phyloP scores from a whole-genome alignment of 352 stramenopile species.

The Peronosclerospora sorghi region DNA sequence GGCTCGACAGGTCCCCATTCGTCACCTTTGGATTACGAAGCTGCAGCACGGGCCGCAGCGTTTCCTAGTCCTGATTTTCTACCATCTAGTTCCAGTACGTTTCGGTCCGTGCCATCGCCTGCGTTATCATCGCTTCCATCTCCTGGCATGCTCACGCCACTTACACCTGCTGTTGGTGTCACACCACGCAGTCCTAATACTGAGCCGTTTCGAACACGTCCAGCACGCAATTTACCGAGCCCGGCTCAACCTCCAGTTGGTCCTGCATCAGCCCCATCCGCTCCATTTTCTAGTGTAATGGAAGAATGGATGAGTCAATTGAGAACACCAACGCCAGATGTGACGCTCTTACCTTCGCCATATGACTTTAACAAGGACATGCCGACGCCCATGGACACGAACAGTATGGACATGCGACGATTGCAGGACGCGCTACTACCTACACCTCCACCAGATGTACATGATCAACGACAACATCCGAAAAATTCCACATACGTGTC shows the following conservation, averaged over 20 bases:
- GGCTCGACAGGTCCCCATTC: slow-evolving; percentile 2
- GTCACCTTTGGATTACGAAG: slow-evolving; percentile 34
- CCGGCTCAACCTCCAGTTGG: slow-evolving; percentile 11
- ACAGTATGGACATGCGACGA: slow-evolving; percentile 53
- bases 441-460: slow-evolving; percentile 46
- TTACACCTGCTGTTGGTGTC: slow-evolving; percentile 15
- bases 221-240: slow-evolving; percentile 13
- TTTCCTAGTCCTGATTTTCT: slow-evolving; percentile 28
- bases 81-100: slow-evolving; percentile 19
- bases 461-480: slow-evolving; percentile 45
- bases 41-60: slow-evolving; percentile 20
- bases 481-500: slow-evolving; percentile 57
- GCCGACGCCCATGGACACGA: slow-evolving; percentile 56
- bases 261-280: slow-evolving; percentile 19
- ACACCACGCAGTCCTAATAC: too few relatives aligned
- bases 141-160: slow-evolving; percentile 42
- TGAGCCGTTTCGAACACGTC: too few relatives aligned
- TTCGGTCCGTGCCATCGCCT: slow-evolving; percentile 21
- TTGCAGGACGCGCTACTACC: slow-evolving; percentile 67
- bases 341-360: slow-evolving; percentile 66
- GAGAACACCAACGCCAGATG: slow-evolving; percentile 64
- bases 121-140: slow-evolving; percentile 34
- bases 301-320: slow-evolving; percentile 75
- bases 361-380: slow-evolving; percentile 72
- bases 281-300: slow-evolving; percentile 60